These are phyloP conservation scores for Rhodotorula paludigena DNA, from an alignment of 768 basidiomycete genomes.

Conservation along the genomic window DNA sequence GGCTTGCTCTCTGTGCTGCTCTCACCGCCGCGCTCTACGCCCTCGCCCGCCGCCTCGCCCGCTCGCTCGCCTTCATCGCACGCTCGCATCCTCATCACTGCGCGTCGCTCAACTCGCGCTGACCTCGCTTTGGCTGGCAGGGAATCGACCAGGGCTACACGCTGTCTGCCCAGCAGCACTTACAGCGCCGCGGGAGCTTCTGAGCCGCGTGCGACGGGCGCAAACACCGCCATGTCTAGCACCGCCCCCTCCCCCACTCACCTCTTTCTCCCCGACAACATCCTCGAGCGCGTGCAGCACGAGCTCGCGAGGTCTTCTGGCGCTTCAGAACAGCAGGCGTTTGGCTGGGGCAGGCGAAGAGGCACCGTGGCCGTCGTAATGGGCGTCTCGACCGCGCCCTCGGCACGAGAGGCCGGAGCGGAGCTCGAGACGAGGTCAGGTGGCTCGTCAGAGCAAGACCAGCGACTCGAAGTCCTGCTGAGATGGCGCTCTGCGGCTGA, in stretches of 20 bases:
- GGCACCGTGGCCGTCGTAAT: not conserved
- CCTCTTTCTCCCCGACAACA: conserved; percentile 6
- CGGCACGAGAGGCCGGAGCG: not conserved
- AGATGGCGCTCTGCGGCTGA: no score
- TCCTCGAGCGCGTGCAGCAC: not conserved
- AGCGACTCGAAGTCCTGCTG: not conserved
- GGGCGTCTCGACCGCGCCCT: not conserved
- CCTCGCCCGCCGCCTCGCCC: not conserved
- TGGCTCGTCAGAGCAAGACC: not conserved
- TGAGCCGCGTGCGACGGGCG: not conserved
- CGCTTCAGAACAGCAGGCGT: no score
- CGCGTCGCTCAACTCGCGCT: not conserved
- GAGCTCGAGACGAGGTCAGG: not conserved
- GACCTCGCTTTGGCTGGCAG: not conserved
- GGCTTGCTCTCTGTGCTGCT: not conserved
- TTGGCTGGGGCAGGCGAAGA: not conserved
- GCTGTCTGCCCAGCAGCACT: conserved; percentile 4
- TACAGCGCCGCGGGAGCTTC: conserved; percentile 22
- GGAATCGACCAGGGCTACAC: conserved; percentile 14
- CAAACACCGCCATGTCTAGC: not conserved
- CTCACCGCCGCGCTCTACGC: not conserved
- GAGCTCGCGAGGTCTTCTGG: no score
- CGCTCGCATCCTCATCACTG: not conserved
- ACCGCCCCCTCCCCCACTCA: not conserved
- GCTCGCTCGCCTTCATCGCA: conserved; percentile 5